Evolutionary conservation across 306 rosid species (phyloP).

Genomic region (Elaeagnus macrophylla): DNA sequence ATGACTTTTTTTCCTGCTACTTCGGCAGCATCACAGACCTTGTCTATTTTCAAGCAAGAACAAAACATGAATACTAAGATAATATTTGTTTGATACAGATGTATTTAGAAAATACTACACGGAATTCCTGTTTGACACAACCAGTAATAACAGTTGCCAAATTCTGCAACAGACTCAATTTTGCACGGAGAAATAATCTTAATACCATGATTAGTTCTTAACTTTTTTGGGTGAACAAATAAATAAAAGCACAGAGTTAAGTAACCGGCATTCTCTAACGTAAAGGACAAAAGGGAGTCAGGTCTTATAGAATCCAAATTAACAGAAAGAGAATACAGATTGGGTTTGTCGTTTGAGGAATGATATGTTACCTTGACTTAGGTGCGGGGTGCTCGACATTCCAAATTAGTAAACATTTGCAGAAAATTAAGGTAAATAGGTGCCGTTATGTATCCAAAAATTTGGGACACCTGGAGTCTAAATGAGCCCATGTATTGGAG

Average conservation of each 20-base stretch:
- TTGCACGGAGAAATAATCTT: background rate
- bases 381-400: too few relatives aligned
- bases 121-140: background rate
- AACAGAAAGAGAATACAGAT: too few relatives aligned
- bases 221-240: background rate
- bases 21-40: slow-evolving; percentile 88
- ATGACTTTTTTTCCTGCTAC: slow-evolving; percentile 82
- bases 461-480: too few relatives aligned
- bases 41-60: slow-evolving; percentile 41
- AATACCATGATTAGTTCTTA: background rate
- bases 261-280: background rate
- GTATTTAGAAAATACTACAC: background rate
- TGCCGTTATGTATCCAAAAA: too few relatives aligned
- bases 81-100: too few relatives aligned
- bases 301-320: too few relatives aligned
- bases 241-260: background rate
- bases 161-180: background rate
- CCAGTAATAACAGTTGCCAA: background rate
- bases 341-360: too few relatives aligned
- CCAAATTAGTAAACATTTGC: too few relatives aligned
- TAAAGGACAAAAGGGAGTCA: background rate
- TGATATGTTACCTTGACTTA: background rate
- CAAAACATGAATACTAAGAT: background rate
- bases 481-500: too few relatives aligned
- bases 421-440: too few relatives aligned